These are phyloP conservation scores for Clitoria ternatea DNA, from an alignment of 306 rosid genomes.

Conservation along the genomic window DNA sequence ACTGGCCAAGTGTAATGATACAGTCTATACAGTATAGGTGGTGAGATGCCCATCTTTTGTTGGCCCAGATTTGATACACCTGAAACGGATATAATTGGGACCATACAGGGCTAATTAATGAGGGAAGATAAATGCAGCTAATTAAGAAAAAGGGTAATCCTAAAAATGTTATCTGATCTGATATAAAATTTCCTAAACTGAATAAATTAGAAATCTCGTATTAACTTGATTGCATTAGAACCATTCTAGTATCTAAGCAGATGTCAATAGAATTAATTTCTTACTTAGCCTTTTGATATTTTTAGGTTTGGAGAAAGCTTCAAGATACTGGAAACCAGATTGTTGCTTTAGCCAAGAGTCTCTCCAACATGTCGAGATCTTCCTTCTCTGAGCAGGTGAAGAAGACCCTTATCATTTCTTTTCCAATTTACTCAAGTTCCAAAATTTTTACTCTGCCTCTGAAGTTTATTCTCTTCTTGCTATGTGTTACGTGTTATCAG, in stretches of 20 bases:
- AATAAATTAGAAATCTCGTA: neutral
- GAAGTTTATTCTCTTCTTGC: neutral
- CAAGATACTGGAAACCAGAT: constrained; percentile 54
- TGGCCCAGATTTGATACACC: neutral
- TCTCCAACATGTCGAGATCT: constrained; percentile 62
- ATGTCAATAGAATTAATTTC: constrained; percentile 6
- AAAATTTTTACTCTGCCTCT: neutral
- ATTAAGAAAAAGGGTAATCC: neutral
- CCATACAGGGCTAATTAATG: neutral
- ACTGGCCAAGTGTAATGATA: neutral
- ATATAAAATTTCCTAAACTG: neutral
- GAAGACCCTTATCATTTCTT: constrained; percentile 19
- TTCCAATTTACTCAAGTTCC: constrained; percentile 9
- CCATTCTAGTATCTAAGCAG: neutral
- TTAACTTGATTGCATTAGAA: neutral
- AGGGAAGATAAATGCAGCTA: neutral
- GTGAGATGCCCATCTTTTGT: neutral
- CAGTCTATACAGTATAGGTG: neutral
- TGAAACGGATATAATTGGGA: neutral
- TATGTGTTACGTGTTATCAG: constrained; percentile 23
- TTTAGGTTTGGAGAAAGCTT: constrained; percentile 82
- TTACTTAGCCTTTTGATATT: constrained; percentile 17
- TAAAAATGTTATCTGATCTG: neutral
- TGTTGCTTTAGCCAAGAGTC: constrained; percentile 66
- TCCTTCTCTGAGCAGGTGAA: constrained; percentile 66